These are phyloP conservation scores for Podospora australis DNA, from an alignment of 495 filamentous ascomycete species.

Conservation along the genomic window DNA sequence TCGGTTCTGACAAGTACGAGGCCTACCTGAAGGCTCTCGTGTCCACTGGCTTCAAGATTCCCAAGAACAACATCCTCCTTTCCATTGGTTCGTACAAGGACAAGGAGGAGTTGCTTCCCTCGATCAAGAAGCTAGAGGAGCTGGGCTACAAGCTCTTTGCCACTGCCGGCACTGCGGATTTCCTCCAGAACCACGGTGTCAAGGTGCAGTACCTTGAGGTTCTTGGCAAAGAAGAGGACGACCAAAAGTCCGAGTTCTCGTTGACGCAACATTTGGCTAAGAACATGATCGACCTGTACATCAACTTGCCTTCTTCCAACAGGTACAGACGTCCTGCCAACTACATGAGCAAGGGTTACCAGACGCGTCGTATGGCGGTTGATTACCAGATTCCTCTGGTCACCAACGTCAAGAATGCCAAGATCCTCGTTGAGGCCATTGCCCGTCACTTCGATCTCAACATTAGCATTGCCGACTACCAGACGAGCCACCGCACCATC, in stretches of 20 bases:
- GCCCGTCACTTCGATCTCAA: conserved; percentile 79
- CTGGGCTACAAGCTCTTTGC: conserved; percentile 93
- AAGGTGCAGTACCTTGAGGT: conserved; percentile 88
- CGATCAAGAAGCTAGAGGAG: conserved; percentile 77
- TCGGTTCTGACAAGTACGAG: conserved; percentile 92
- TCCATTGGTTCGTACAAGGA: conserved; percentile 97
- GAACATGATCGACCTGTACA: conserved; percentile 95
- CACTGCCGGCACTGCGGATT: conserved; percentile 92
- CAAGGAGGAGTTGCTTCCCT: conserved; percentile 93
- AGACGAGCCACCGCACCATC: conserved; percentile 76
- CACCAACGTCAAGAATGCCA: conserved; percentile 98
- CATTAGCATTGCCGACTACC: conserved; percentile 75
- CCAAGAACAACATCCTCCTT: conserved; percentile 89
- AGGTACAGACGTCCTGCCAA: conserved; percentile 90
- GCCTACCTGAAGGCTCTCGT: conserved; percentile 94
- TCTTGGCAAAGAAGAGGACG: conserved; percentile 57
- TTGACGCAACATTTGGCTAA: conserved; percentile 91
- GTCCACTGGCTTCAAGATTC: conserved; percentile 94
- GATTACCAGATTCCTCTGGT: conserved; percentile 97
- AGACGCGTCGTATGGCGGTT: conserved; percentile 92
- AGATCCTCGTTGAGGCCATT: conserved; percentile 92
- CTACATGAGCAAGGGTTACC: conserved; percentile 97
- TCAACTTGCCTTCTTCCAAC: conserved; percentile 98
- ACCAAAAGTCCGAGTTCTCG: conserved; percentile 93
- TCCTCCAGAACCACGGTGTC: conserved; percentile 83